These are phyloP conservation scores for Hippophae tibetana DNA, from an alignment of 306 rosid species.

Conservation along the genomic window DNA sequence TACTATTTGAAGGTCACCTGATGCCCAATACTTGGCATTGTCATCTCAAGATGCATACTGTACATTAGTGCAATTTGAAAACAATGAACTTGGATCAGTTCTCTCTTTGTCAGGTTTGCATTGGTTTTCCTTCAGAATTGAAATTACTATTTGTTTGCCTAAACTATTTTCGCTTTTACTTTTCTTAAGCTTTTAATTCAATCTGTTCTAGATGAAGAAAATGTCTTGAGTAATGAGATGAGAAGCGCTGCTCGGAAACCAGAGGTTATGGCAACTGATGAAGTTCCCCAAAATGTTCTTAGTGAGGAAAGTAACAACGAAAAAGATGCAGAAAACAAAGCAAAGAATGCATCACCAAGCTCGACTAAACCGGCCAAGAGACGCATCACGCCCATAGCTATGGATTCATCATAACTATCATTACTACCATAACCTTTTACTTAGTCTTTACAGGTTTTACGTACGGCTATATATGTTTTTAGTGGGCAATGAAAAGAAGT, in stretches of 20 bases:
- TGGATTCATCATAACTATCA: constrained; percentile 25
- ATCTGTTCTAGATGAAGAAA: constrained; percentile 32
- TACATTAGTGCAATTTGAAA: constrained; percentile 75
- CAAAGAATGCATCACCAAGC: constrained; percentile 19
- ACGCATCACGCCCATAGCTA: constrained; percentile 45
- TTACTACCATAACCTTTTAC: constrained; percentile 14
- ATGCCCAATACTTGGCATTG: constrained; percentile 67
- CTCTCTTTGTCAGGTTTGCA: constrained; percentile 39
- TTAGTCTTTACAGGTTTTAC: background rate
- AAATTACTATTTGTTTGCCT: constrained; percentile 1
- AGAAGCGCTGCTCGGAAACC: constrained; percentile 20
- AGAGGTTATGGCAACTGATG: constrained; percentile 17
- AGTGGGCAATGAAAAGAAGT: too few relatives aligned
- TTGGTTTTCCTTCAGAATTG: background rate
- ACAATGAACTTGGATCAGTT: constrained; percentile 70
- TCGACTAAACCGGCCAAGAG: constrained; percentile 36
- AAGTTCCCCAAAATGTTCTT: constrained; percentile 11
- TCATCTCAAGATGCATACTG: constrained; percentile 97
- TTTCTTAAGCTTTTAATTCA: constrained; percentile 4
- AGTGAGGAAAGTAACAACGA: constrained; percentile 13
- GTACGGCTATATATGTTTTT: too few relatives aligned
- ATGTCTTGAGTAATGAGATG: constrained; percentile 17
- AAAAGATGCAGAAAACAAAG: constrained; percentile 21
- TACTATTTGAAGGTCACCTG: constrained; percentile 57
- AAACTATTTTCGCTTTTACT: constrained; percentile 3